Conservation (phyloP, 1,139 yeast species). For the Saccharomyces pastorianus region DNA sequence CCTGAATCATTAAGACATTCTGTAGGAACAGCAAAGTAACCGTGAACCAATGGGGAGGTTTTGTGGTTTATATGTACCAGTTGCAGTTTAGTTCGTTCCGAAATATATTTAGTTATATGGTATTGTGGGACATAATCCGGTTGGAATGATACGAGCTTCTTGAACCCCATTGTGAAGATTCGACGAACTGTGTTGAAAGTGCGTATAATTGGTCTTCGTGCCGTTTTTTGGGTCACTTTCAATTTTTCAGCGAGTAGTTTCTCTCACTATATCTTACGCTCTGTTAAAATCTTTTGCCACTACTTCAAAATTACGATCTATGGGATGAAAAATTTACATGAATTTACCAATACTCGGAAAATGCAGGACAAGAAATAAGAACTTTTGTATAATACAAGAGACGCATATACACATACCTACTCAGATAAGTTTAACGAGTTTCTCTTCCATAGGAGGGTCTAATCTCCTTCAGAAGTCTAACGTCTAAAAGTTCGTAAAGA, state of each 20-base stretch:
- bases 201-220: constrained; percentile 1
- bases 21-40: constrained; percentile 91
- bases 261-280: background rate
- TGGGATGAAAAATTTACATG: background rate
- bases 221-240: background rate
- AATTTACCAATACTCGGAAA: background rate
- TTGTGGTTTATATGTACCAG: constrained; percentile 61
- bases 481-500: constrained; percentile 30
- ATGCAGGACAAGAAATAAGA: background rate
- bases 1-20: constrained; percentile 85
- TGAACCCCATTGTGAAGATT: constrained; percentile 17
- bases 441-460: constrained; percentile 10
- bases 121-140: constrained; percentile 33
- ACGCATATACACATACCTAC: background rate
- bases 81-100: constrained; percentile 68
- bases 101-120: constrained; percentile 28
- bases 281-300: background rate
- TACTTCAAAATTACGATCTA: background rate
- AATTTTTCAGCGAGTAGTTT: background rate
- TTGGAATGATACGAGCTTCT: constrained; percentile 28
- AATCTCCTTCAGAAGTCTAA: constrained; percentile 31
- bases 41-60: constrained; percentile 84
- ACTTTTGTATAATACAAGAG: background rate
- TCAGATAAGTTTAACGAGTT: constrained; percentile 15
- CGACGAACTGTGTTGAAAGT: constrained; percentile 3